A percentile compares a stretch with the other conserved stretches of the same genome.
phyloP scores from a whole-genome alignment of 192 early-diverging fungal species.

The Backusella tuberculispora region DNA sequence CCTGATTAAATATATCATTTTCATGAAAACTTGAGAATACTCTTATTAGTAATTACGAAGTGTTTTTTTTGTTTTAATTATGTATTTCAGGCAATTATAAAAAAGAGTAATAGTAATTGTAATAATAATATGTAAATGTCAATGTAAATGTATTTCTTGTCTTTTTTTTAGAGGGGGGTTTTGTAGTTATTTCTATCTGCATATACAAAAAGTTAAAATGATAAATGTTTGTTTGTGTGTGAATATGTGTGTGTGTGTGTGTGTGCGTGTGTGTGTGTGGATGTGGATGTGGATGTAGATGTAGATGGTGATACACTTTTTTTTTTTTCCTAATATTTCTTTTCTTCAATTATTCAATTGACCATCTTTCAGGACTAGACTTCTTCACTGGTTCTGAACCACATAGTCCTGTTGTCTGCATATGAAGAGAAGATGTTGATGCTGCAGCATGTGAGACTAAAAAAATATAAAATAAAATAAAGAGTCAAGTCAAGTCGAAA shows the following conservation, averaged over 20 bases:
- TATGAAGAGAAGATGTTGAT: conserved; percentile 22
- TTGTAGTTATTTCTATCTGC: background rate
- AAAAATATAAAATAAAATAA: background rate
- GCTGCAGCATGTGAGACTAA: conserved; percentile 37
- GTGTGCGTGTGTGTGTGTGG: background rate
- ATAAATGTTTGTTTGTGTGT: background rate
- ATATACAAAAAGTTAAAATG: background rate
- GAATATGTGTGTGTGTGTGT: background rate
- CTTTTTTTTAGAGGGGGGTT: background rate
- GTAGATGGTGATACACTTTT: background rate
- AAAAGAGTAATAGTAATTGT: background rate
- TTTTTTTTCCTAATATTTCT: too few species aligned
- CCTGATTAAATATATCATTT: background rate
- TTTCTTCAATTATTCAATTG: conserved; percentile 35
- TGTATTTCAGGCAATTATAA: conserved; percentile 1
- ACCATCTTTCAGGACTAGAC: conserved; percentile 38
- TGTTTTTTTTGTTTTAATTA: background rate
- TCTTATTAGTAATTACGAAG: background rate
- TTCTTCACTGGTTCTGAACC: conserved; percentile 19
- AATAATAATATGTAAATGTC: background rate
- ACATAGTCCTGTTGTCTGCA: conserved; percentile 33
- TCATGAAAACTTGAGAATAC: background rate
- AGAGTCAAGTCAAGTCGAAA: background rate
- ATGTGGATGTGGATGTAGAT: too few species aligned
- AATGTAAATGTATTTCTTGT: background rate